phyloP scores from a whole-genome alignment of 352 stramenopile species.

The Halophytophthora batemanensis region DNA sequence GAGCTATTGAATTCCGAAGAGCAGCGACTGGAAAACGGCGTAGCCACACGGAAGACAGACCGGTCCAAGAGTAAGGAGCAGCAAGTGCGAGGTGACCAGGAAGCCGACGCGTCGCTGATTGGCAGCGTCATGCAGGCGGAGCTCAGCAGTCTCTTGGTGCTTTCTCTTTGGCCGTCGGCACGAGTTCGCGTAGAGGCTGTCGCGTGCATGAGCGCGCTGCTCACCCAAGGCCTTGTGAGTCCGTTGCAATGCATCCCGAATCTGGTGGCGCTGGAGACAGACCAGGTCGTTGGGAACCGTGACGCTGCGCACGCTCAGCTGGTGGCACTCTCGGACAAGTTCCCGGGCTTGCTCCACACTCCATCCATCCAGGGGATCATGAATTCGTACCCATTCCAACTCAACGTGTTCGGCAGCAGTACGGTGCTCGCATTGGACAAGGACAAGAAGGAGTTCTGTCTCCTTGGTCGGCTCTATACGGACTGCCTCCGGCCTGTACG shows the following conservation, averaged over 20 bases:
- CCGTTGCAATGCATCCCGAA: conserved; percentile 75
- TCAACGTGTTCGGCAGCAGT: conserved; percentile 44
- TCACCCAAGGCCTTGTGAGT: conserved; percentile 79
- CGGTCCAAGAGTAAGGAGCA: conserved; percentile 64
- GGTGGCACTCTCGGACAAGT: conserved; percentile 58
- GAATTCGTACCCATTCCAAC: conserved; percentile 66
- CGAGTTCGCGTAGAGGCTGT: conserved; percentile 72
- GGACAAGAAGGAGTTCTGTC: conserved; percentile 64
- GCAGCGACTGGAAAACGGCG: conserved; percentile 54
- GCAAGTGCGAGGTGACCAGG: conserved; percentile 84
- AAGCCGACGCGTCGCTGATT: conserved; percentile 82
- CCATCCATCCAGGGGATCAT: conserved; percentile 60
- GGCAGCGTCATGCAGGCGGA: conserved; percentile 86
- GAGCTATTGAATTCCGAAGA: conserved; percentile 73
- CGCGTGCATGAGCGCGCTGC: conserved; percentile 53
- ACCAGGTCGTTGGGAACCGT: conserved; percentile 61
- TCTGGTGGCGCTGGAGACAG: conserved; percentile 75
- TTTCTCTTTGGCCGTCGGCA: conserved; percentile 51
- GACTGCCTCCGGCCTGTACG: conserved; percentile 48
- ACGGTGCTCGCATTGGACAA: conserved; percentile 60
- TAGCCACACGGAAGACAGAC: conserved; percentile 35
- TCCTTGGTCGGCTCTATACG: conserved; percentile 71
- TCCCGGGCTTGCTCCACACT: conserved; percentile 44
- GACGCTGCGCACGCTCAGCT: conserved; percentile 69
- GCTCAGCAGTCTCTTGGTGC: conserved; percentile 49